These are phyloP conservation scores for Lactuca saligna DNA, from an alignment of 129 eudicot species.

Conservation along the genomic window DNA sequence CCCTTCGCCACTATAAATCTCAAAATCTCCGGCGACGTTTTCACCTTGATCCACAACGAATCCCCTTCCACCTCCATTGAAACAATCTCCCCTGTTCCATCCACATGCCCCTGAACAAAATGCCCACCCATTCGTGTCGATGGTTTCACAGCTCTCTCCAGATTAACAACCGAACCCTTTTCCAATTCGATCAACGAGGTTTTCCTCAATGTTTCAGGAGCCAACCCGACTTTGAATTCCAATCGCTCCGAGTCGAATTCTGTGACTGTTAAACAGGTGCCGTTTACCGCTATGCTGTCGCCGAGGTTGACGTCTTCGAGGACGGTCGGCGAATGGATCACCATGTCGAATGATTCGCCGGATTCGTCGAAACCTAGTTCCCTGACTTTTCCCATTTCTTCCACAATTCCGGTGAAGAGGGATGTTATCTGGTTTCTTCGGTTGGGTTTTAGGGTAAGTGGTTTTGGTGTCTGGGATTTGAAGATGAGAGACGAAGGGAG, in stretches of 20 bases:
- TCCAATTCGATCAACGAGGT: slow-evolving; percentile 61
- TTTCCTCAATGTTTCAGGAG: slow-evolving; percentile 75
- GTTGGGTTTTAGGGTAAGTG: slow-evolving; percentile 11
- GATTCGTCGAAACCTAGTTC: slow-evolving; percentile 50
- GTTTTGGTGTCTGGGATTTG: slow-evolving; percentile 25
- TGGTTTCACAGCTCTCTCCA: slow-evolving; percentile 81
- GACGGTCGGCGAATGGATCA: slow-evolving; percentile 50
- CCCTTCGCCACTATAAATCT: slow-evolving; percentile 90
- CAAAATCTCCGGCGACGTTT: slow-evolving; percentile 60
- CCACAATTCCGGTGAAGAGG: slow-evolving; percentile 85
- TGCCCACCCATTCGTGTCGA: slow-evolving; percentile 92
- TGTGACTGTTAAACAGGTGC: slow-evolving; percentile 84
- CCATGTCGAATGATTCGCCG: slow-evolving; percentile 59
- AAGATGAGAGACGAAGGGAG: slow-evolving; percentile 21
- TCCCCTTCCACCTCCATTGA: slow-evolving; percentile 59
- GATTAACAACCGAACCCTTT: slow-evolving; percentile 63
- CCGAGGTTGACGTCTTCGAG: slow-evolving; percentile 73
- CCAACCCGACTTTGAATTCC: slow-evolving; percentile 66
- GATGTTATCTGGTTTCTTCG: slow-evolving; percentile 35
- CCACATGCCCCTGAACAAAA: slow-evolving; percentile 97
- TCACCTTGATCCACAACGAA: slow-evolving; percentile 92
- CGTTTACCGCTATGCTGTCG: slow-evolving; percentile 88
- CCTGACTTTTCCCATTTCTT: slow-evolving; percentile 74
- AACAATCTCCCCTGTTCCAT: slow-evolving; percentile 87
- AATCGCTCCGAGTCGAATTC: slow-evolving; percentile 43